These are phyloP conservation scores for Phytophthora macrochlamydospora DNA, from an alignment of 352 stramenopile genomes.

Conservation along the genomic window DNA sequence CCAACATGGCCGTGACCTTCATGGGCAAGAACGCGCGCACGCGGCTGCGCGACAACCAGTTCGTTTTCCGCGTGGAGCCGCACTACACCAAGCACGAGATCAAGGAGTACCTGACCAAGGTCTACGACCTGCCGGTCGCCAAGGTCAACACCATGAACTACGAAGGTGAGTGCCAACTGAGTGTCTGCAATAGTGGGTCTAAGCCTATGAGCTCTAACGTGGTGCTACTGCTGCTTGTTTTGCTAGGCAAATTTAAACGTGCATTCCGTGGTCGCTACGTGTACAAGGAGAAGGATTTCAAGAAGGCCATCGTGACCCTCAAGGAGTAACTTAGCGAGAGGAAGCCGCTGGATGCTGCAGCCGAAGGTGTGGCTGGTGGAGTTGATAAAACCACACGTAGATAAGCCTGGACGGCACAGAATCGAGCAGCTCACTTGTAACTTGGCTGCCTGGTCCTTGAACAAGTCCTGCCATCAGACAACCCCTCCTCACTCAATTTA, in stretches of 20 bases:
- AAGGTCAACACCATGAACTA: slow-evolving; percentile 97
- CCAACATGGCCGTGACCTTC: slow-evolving; percentile 89
- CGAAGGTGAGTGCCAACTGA: slow-evolving; percentile 58
- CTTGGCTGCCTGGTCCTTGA: not conserved
- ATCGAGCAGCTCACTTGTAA: slow-evolving; percentile 11
- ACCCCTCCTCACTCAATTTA: slow-evolving; percentile 12
- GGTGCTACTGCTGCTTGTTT: slow-evolving; percentile 1
- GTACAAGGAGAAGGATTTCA: slow-evolving; percentile 94
- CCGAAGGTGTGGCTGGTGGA: slow-evolving; percentile 1
- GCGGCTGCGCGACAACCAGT: slow-evolving; percentile 81
- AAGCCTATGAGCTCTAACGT: not conserved
- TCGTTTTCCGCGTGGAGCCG: slow-evolving; percentile 93
- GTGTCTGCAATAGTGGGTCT: too few relatives aligned
- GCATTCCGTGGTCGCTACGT: slow-evolving; percentile 84
- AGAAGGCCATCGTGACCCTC: slow-evolving; percentile 92
- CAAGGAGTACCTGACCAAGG: slow-evolving; percentile 97
- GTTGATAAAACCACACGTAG: not conserved
- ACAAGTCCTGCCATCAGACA: not conserved
- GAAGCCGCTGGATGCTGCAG: not conserved
- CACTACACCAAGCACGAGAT: slow-evolving; percentile 98
- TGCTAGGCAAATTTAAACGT: slow-evolving; percentile 88
- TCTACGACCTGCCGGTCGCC: slow-evolving; percentile 94
- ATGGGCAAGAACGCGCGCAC: slow-evolving; percentile 86
- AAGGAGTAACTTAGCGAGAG: slow-evolving; percentile 63
- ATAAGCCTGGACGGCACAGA: slow-evolving; percentile 22